Conservation (phyloP, 169 alveolate genomes). For the Sarcocystis neurona region DNA sequence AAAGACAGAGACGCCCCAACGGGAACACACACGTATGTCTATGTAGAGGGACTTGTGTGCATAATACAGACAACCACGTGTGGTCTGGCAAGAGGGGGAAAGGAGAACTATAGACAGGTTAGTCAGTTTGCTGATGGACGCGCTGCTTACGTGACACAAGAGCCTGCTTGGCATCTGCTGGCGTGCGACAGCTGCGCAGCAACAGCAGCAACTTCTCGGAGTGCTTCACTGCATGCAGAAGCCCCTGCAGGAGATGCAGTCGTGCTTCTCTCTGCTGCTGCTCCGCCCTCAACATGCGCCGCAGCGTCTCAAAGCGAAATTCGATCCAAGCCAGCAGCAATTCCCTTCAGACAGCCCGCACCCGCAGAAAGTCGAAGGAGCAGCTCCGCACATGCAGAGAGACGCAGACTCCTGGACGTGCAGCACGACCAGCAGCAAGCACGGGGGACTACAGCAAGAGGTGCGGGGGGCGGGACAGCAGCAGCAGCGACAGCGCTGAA, state of each 20-base stretch:
- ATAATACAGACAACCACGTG: background rate
- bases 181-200: background rate
- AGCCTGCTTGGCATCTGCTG: too few relatives aligned
- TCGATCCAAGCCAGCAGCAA: constrained; percentile 8
- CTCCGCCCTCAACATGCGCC: constrained; percentile 23
- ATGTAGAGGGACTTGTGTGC: background rate
- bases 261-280: background rate
- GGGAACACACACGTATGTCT: background rate
- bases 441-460: too few relatives aligned
- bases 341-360: background rate
- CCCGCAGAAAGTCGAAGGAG: background rate
- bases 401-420: too few relatives aligned
- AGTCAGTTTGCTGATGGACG: background rate
- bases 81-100: background rate
- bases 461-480: too few relatives aligned
- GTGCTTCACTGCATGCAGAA: constrained; percentile 21
- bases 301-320: constrained; percentile 17
- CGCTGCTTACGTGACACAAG: background rate
- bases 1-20: background rate
- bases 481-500: too few relatives aligned
- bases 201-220: background rate
- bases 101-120: too few relatives aligned
- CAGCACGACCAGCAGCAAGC: too few relatives aligned
- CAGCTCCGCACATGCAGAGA: too few relatives aligned
- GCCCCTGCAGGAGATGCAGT: background rate